Evolutionary conservation across 371 early-diverging fungal species (phyloP), one percentile per base, ranked within the genome.

Genomic region (Apophysomyces trapeziformis): DNA sequence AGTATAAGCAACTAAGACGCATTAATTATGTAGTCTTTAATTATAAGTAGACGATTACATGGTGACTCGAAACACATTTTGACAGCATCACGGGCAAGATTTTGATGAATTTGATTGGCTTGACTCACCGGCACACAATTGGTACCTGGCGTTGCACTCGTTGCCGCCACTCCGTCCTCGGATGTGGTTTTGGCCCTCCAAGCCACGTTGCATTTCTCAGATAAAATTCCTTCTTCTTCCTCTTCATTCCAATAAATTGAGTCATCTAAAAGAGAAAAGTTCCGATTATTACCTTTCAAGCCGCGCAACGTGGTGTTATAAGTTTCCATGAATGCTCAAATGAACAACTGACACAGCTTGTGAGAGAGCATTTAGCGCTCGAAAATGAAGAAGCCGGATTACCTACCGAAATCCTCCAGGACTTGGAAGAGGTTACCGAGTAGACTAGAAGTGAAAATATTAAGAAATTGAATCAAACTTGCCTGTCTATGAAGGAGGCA

Each of bases 151-250:
- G 32, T 2, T 26, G 32, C 32, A 26, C 4, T 14, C 12, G 36
- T 57, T 57, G 57, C 57, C 57, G 14, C 57, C 57, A 18, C 57
- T 35, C 14, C 57, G 14, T 21, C 57, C 13, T 57, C 57, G 5
- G 57, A 57, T 57, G 21, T 13, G 26, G 57, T 21, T 18, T 57
- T 57, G 57, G 57, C 57, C 26, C 57, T 57, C 57, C 57, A 26
- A 57, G 57, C 57, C n/a, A n/a, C n/a, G n/a, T n/a, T n/a, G n/a
- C n/a, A 21, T 21, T 21, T 21, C 21, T 21, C 21, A 21, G 21
- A 21, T 21, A 21, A 21, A 21, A 21, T 9, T 41, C 1, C 41
- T 12, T n/a, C 6, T 46, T 1, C 46, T n/a, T 16, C n/a, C n/a
- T n/a, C n/a, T n/a, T n/a, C n/a, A n/a, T n/a, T n/a, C n/a, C n/a